These are phyloP conservation scores for Aspergillus hancockii DNA, from an alignment of 495 filamentous ascomycete genomes.

Conservation along the genomic window DNA sequence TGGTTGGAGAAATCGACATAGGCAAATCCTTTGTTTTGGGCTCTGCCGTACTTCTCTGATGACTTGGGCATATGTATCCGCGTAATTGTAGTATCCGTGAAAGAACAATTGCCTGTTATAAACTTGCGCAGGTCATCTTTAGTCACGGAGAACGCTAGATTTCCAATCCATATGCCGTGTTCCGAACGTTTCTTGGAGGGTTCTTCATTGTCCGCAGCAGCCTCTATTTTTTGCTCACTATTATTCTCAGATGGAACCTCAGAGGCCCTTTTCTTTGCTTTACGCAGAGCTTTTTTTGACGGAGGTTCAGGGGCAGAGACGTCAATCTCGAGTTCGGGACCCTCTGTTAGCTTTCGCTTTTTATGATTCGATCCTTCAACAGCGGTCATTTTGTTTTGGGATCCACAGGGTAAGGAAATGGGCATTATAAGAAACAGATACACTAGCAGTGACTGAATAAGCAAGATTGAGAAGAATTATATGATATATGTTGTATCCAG, in stretches of 20 bases:
- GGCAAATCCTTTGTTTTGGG: conserved; percentile 85
- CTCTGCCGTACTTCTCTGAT: conserved; percentile 47
- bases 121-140: conserved; percentile 72
- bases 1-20: conserved; percentile 87
- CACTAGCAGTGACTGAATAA: neutral
- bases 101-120: conserved; percentile 67
- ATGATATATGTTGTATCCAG: neutral
- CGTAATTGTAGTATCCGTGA: conserved; percentile 70
- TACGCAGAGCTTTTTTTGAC: conserved; percentile 85
- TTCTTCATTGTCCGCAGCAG: conserved; percentile 32
- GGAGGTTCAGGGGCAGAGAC: conserved; percentile 82
- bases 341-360: conserved; percentile 68
- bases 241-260: conserved; percentile 28
- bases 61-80: conserved; percentile 75
- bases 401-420: neutral
- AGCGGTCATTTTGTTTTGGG: conserved; percentile 29
- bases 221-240: conserved; percentile 32
- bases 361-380: conserved; percentile 47
- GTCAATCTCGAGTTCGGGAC: conserved; percentile 81
- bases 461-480: neutral
- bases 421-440: neutral
- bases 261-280: conserved; percentile 70
- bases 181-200: conserved; percentile 63
- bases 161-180: conserved; percentile 93
- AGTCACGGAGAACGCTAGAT: conserved; percentile 78